These are phyloP conservation scores for Setaria italica DNA, from an alignment of 202 grass and related monocot genomes.

Conservation along the genomic window DNA sequence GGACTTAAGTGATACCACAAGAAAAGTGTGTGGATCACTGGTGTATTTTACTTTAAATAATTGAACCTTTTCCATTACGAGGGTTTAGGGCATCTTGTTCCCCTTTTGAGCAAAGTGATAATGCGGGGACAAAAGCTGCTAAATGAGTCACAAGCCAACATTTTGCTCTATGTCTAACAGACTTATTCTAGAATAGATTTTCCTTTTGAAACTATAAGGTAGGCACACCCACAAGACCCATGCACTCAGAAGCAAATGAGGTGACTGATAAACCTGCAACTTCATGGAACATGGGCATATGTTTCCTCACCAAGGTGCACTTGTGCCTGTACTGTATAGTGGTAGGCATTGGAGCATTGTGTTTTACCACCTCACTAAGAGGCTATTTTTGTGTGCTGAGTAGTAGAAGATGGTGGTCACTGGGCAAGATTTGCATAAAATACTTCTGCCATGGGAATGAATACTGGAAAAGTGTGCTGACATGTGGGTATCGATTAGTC, in stretches of 20 bases:
- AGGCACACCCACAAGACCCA: not conserved
- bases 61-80: too few species aligned
- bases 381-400: not conserved
- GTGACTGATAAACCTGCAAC: not conserved
- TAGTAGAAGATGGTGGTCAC: not conserved
- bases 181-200: slow-evolving; percentile 11
- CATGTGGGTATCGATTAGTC: not conserved
- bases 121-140: too few species aligned
- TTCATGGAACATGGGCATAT: not conserved
- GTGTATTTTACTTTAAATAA: too few species aligned
- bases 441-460: not conserved
- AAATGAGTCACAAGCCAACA: too few species aligned
- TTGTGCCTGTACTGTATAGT: not conserved
- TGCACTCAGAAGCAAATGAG: not conserved
- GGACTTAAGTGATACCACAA: too few species aligned
- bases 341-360: not conserved
- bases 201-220: not conserved
- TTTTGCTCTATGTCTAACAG: not conserved
- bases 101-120: too few species aligned
- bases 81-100: too few species aligned
- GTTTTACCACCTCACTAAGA: not conserved
- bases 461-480: slow-evolving; percentile 29
- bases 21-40: too few species aligned
- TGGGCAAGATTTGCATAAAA: slow-evolving; percentile 26
- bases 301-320: not conserved